Evolutionary conservation across 768 basidiomycete genomes (phyloP), one percentile per base, ranked within the genome.

Genomic region (Hydnum rufescens): DNA sequence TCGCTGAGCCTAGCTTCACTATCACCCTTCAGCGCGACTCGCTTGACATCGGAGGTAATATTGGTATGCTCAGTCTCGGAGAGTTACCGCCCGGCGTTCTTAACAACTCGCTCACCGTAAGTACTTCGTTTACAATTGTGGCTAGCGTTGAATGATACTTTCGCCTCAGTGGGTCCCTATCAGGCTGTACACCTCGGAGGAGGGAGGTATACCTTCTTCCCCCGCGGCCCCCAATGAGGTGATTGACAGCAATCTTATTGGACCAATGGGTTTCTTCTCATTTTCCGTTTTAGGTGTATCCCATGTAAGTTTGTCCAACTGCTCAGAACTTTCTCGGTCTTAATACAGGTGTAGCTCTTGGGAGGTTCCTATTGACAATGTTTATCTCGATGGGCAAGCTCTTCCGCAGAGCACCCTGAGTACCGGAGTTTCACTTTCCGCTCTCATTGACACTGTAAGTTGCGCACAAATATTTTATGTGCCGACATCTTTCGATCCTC

Each of bases 301-400:
- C 51, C 4, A 31, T 52, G 51, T 52, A 31, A n/a, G 39, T 51
- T 28, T 52, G 4, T 19, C 19, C 32, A 22, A 4, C 39, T 42
- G 26, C 34, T n/a, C 51, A n/a, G 13, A 25, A 19, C 49, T 13
- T 13, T 5, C 44, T 8, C 36, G 26, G 26, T 28, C 16, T 22
- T 6, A 34, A 8, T 8, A 19, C 18, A 18, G 1, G 8, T n/a
- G 18, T 18, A 66, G 79, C 26, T 69, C 76, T 6, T 85, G 83
- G 83, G 83, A 86, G 62, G 66, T 83, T 4, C 68, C 72, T 26
- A 54, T 86, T 4, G 82, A 83, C 51, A 76, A 76, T 53, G 78
- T 85, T 3, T 85, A 69, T 60, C 70, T 87, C 31, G 78, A 85
- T 57, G 81, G 78, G 8, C 59, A 69, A 55, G 68, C 66, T 57